A percentile compares a stretch with the other conserved stretches of the same genome.
Conservation (phyloP, 768 basidiomycete genomes). For the Strobilomyces dryophilus region DNA sequence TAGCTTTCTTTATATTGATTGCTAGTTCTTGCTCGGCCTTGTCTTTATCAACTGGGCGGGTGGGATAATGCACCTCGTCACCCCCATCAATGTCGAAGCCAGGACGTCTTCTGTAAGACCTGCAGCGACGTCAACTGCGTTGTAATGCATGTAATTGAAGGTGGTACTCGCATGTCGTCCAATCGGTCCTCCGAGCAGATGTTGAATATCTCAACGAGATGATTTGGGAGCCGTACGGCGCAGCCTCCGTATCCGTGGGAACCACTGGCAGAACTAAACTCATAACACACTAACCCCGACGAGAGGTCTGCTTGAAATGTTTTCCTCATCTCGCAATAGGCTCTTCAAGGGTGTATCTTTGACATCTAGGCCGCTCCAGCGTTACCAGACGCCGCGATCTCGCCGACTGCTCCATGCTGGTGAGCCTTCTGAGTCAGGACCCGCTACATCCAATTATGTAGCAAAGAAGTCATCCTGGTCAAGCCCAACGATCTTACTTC, state of each 20-base stretch:
- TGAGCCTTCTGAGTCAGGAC: conserved; percentile 1
- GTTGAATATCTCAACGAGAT: conserved; percentile 1
- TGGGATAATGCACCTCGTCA: conserved; percentile 87
- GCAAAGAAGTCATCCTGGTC: conserved; percentile 58
- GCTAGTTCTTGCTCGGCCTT: conserved; percentile 94
- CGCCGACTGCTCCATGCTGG: conserved; percentile 16
- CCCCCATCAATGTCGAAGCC: conserved; percentile 66
- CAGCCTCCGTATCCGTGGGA: conserved; percentile 19
- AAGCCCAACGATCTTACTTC: conserved; percentile 65
- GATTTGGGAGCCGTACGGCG: neutral
- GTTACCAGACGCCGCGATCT: conserved; percentile 1
- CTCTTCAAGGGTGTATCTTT: conserved; percentile 4
- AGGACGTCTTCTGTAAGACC: conserved; percentile 33
- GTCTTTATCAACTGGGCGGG: conserved; percentile 97
- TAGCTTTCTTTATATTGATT: conserved; percentile 97
- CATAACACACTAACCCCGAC: neutral
- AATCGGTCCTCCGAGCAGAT: neutral
- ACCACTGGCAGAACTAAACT: neutral
- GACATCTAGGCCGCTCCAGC: conserved; percentile 8
- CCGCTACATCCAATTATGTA: conserved; percentile 47
- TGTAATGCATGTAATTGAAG: neutral
- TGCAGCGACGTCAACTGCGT: conserved; percentile 15
- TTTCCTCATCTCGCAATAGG: conserved; percentile 14
- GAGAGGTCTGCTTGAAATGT: conserved; percentile 7
- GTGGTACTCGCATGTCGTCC: conserved; percentile 26